Base-by-base conservation (phyloP, 768 basidiomycete genomes). In the Tylopilus sp. region DNA sequence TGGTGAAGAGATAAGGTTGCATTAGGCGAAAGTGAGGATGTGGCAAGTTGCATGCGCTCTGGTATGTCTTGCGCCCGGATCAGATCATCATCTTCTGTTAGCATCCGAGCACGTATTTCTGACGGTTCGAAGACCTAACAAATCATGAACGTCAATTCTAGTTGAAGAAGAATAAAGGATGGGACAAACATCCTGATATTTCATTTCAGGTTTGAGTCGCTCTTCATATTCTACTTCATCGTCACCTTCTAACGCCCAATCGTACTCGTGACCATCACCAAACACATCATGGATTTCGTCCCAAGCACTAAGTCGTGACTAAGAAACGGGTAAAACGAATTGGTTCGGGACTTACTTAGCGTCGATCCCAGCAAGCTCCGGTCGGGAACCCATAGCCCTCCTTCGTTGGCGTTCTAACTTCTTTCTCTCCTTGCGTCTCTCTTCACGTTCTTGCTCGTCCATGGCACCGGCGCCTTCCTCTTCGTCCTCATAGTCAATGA, bases 221-320 rank as follows among this genome's bases (percentile, higher is more conserved):
- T 80, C 75, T 24, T 78, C 76, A 10, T 71, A 74, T 22, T 71
- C 72, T 3, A 64, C 68, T 36, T 78, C 78, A 3, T 92, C 90
- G 28, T 95, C 95, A 6, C 86, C 92, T 42, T 76, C 86, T 41
- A 99, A 70, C 13, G 95, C 95, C 88, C 92, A 95, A 61, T 93
- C 93, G 67, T 96, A 99, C 59, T 98, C 95, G 62, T 88, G 86
- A 8, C 97, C 97, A 58, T 95, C 90, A 30, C 97, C 97, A 59
- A 99, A 99, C 2, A 98, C 92, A 53, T 92, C 95, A 56, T 89
- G 87, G 25, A 98, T 89, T 72, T 98, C 97, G 43, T 90, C 87
- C 92, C 93, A 97, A 25, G 92, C 87, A 63, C 92, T 96, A 59
- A 3, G 56, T 52, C 6, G 30, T 59, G 52, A 59, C 63, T 54